Evolutionary conservation across 345 rosid genomes (phyloP).

Genomic region (Chamaenerion angustifolium): DNA sequence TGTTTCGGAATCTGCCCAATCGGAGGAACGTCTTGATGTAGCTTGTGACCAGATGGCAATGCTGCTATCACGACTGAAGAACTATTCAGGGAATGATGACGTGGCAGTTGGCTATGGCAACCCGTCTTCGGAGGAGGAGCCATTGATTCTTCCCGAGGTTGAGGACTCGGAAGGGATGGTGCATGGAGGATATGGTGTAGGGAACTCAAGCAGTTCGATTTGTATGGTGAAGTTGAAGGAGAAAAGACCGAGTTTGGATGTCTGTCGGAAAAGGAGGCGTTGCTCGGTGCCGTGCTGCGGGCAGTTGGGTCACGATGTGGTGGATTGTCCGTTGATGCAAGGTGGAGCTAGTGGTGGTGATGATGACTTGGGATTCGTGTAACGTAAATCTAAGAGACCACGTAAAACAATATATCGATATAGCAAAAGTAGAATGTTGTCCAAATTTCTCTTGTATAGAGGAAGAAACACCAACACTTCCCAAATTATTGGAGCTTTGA

Average conservation of each 20-base stretch:
- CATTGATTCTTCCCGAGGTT: conserved; percentile 31
- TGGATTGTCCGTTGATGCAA: conserved; percentile 29
- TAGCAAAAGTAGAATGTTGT: too few species aligned
- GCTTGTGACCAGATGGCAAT: conserved; percentile 38
- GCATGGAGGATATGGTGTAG: conserved; percentile 14
- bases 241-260: conserved; percentile 29
- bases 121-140: conserved; percentile 16
- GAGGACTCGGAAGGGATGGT: too few species aligned
- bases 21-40: conserved; percentile 39
- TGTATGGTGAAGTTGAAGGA: conserved; percentile 46
- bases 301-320: conserved; percentile 34
- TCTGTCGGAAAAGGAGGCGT: conserved; percentile 24
- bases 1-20: conserved; percentile 29
- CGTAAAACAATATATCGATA: too few species aligned
- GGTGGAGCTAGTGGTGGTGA: conserved; percentile 2
- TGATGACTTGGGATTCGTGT: conserved; percentile 20
- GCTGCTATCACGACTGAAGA: conserved; percentile 25
- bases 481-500: too few species aligned
- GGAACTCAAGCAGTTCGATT: conserved; percentile 22
- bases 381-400: not conserved
- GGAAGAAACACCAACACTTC: too few species aligned
- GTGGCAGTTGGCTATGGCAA: conserved; percentile 18
- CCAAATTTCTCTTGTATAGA: too few species aligned
- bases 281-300: conserved; percentile 32
- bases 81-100: conserved; percentile 20